A percentile compares a stretch with the other conserved stretches of the same genome.
Conservation (phyloP, 495 filamentous ascomycete species). For the Podospora sp. region DNA sequence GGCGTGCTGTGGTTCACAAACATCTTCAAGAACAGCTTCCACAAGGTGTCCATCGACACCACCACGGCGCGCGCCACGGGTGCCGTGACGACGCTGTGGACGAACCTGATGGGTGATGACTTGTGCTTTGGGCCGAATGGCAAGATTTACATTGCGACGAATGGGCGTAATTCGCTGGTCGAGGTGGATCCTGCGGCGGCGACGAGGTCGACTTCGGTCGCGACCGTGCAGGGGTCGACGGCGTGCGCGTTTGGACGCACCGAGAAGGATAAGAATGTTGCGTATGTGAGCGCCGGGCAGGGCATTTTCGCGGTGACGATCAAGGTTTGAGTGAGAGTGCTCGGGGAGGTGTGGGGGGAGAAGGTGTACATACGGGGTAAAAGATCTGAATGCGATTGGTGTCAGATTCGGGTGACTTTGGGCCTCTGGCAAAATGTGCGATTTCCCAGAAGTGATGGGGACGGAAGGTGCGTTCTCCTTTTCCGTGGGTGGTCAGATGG, state of each 20-base stretch:
- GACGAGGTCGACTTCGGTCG: conserved; percentile 35
- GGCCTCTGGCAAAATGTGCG: too few species aligned
- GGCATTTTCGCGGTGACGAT: conserved; percentile 38
- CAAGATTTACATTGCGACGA: conserved; percentile 46
- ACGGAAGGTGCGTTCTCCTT: too few species aligned
- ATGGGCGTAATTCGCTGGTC: conserved; percentile 42
- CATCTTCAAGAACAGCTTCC: conserved; percentile 48
- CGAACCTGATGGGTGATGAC: conserved; percentile 46
- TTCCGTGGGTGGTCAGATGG: too few species aligned
- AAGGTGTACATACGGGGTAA: neutral
- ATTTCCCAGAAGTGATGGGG: too few species aligned
- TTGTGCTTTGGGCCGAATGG: conserved; percentile 44
- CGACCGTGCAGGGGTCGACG: conserved; percentile 38
- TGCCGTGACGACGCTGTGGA: conserved; percentile 41
- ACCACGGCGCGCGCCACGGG: conserved; percentile 42
- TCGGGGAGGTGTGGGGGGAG: neutral
- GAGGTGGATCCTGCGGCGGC: conserved; percentile 39
- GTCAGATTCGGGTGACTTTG: too few species aligned
- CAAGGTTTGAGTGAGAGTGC: conserved; percentile 19
- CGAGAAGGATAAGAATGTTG: conserved; percentile 42
- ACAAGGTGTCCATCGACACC: conserved; percentile 43
- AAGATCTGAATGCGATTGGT: neutral
- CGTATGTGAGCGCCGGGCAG: conserved; percentile 40
- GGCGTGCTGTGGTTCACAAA: conserved; percentile 48
- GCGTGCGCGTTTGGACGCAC: conserved; percentile 43